Conservation (phyloP, 2,329 filamentous ascomycete species). For the Intubia oerlemansii region DNA sequence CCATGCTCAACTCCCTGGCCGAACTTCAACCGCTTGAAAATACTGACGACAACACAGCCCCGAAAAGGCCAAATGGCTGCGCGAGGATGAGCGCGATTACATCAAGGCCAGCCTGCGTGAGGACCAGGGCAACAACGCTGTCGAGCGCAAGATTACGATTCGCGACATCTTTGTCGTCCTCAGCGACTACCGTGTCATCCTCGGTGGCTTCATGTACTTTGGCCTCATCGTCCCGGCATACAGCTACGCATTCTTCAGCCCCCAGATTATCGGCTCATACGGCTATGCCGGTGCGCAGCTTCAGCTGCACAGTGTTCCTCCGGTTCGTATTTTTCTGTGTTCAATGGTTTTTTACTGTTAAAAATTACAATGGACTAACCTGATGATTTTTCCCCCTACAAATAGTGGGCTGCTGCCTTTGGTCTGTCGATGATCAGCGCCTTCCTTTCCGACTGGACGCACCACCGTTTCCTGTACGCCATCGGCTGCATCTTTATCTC, state of each 20-base stretch:
- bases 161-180: slow-evolving; percentile 40
- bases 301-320: slow-evolving; percentile 35
- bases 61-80: slow-evolving; percentile 53
- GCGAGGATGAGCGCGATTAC: slow-evolving; percentile 44
- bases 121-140: slow-evolving; percentile 47
- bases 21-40: not conserved
- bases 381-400: too few relatives aligned
- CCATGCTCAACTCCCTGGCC: too few relatives aligned
- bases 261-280: slow-evolving; percentile 47
- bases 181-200: slow-evolving; percentile 52
- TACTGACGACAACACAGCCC: slow-evolving; percentile 17
- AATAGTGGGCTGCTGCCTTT: slow-evolving; percentile 48
- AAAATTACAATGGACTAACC: too few relatives aligned
- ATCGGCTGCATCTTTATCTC: slow-evolving; percentile 45
- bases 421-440: slow-evolving; percentile 59
- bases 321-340: too few relatives aligned
- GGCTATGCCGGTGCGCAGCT: slow-evolving; percentile 36
- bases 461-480: slow-evolving; percentile 56
- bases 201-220: slow-evolving; percentile 66
- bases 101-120: slow-evolving; percentile 42
- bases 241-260: slow-evolving; percentile 58
- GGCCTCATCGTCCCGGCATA: slow-evolving; percentile 61
- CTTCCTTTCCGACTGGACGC: slow-evolving; percentile 44
- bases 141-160: slow-evolving; percentile 36
- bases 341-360: too few relatives aligned